Evolutionary conservation across 352 stramenopile species (phyloP), one percentile per base, ranked within the genome.

Genomic region (Globisporangium recalcitrans): DNA sequence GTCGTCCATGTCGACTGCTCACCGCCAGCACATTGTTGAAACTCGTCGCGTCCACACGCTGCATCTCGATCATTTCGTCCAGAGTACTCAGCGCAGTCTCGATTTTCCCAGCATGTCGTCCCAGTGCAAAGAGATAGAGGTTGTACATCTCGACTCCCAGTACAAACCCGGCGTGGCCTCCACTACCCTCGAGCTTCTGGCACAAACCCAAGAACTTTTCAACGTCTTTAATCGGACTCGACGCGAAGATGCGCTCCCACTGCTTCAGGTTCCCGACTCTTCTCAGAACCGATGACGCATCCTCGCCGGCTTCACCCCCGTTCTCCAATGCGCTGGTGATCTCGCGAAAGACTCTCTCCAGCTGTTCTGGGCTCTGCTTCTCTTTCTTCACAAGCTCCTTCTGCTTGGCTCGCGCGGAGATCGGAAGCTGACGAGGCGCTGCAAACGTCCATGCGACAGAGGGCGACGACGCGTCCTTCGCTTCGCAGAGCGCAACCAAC

Each of bases 11-110:
- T 24, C 71, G 73, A 19, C 72, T 74, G 27, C 77, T 83, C 42
- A 63, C 59, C 46, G 57, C 60, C 52, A 87, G 57, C 1, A 83
- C 63, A 27, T 62, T 68, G 51, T 83, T 74, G 29, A 85, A 80
- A 14, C 71, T 73, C 48, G 36, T 52, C 22, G 57, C 48, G 29
- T 56, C 67, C 19, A 67, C 75, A 0, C 21, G 58, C 29, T 32
- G 24, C 9, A 47, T 53, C 3, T 26, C 11, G 51, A 81, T 70
- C 59, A 87, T 72, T 34, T 71, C 58, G 31, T 85, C 62, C 22
- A 87, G n/a, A 55, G 78, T 32, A 16, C 21, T 34, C 22, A 84
- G 13, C 72, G 38, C 29, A 66, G 73, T 32, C 74, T 44, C 13
- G 66, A 80, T 22, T 60, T 27, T 58, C 22, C 47, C 38, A 22